Evolutionary conservation across 2,329 filamentous ascomycete genomes (phyloP).

Genomic region (Trichoderma citrinoviride): DNA sequence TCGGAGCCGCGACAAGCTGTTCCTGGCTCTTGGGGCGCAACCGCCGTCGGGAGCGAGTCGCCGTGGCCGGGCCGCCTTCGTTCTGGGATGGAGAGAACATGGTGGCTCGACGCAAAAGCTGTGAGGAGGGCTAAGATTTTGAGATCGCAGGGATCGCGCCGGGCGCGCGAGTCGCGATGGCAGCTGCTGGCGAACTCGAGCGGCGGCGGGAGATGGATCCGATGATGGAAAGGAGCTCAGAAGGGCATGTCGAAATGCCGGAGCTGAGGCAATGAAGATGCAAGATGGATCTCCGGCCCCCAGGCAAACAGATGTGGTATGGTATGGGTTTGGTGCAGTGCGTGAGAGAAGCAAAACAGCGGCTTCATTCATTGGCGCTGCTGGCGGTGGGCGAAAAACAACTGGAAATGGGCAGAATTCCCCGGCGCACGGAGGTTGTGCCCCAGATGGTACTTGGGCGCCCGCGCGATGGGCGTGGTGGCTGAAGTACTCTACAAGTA

Average conservation of each 20-base stretch:
- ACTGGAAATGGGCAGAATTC: conserved; percentile 26
- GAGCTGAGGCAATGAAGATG: conserved; percentile 11
- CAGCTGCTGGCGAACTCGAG: conserved; percentile 25
- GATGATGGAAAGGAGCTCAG: conserved; percentile 18
- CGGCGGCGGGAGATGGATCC: conserved; percentile 21
- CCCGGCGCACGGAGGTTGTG: not conserved
- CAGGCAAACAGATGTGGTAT: not conserved
- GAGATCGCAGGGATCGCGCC: conserved; percentile 21
- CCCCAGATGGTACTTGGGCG: not conserved
- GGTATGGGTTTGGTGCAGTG: conserved; percentile 23
- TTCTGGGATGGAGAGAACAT: conserved; percentile 61
- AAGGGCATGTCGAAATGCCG: conserved; percentile 23
- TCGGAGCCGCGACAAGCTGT: conserved; percentile 54
- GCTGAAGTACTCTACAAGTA: not conserved
- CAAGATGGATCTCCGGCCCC: conserved; percentile 17
- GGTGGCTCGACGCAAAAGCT: conserved; percentile 24
- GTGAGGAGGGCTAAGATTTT: not conserved
- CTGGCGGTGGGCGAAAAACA: conserved; percentile 35
- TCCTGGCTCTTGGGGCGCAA: conserved; percentile 59
- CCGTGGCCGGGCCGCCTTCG: conserved; percentile 53
- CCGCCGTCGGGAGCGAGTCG: conserved; percentile 59
- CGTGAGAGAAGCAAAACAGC: conserved; percentile 23
- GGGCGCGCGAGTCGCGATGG: conserved; percentile 25
- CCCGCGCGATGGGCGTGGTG: accelerated
- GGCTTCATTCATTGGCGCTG: conserved; percentile 22